Evolutionary conservation across 2,329 filamentous ascomycete species (phyloP), one percentile per base, ranked within the genome.

Genomic region (Colletotrichum chrysophilum): DNA sequence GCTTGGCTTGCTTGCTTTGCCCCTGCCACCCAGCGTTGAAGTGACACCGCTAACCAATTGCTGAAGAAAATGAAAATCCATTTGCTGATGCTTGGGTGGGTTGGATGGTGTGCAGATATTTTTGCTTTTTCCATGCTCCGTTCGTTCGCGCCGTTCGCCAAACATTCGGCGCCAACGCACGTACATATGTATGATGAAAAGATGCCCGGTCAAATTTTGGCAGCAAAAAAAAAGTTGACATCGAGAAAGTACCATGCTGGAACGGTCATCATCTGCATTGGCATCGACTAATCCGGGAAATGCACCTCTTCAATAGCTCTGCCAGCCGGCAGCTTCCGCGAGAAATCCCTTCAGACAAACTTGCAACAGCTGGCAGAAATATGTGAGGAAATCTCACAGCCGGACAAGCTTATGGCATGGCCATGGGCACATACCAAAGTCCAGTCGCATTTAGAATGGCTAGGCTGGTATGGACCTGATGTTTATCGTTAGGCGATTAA

Each of bases 81-180:
- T n/a, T 24, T 52, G 56, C 9, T 62, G 62, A 6, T 52, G 43
- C 43, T 52, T 52, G 18, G 43, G 24, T 21, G 16, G 34, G 16
- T 28, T 16, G 24, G 34, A 52, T 30, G 55, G 43, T 61, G 18
- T 67, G 48, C 65, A 67, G 65, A 30, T 52, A 61, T n/a, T 43
- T 68, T 68, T 70, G 16, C 26, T 61, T 61, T 60, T 58, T 62
- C 26, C 24, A 0, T 32, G 16, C 28, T 66, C 24, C 28, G 55
- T 68, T 52, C 72, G 55, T 69, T 69, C 66, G 62, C 38, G 43
- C 13, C 66, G 66, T 70, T 71, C 68, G 72, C 73, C 73, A 75
- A 73, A 73, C 73, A 58, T 67, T n/a, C 21, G n/a, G 62, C 43
- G 58, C 58, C 58, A 34, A 56, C 65, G 34, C 24, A 56, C 34